These are phyloP conservation scores for Paralagenidium karlingii DNA, from an alignment of 352 stramenopile genomes.

Conservation along the genomic window DNA sequence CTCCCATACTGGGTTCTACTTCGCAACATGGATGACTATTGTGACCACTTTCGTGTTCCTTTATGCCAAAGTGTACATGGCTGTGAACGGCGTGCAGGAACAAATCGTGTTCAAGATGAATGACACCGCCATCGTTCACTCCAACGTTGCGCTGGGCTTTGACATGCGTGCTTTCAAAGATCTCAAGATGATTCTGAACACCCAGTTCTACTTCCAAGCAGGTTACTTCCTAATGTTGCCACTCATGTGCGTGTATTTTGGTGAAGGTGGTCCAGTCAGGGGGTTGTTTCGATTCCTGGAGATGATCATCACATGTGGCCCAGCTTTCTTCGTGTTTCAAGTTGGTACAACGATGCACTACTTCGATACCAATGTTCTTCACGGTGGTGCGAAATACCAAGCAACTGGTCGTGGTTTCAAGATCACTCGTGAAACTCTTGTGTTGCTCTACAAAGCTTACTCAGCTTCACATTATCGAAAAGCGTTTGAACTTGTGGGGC, in stretches of 20 bases:
- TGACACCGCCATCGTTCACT: conserved; percentile 46
- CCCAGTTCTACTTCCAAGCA: conserved; percentile 77
- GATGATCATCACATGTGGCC: conserved; percentile 63
- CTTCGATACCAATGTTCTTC: conserved; percentile 74
- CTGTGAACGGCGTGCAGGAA: conserved; percentile 48
- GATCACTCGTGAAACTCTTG: conserved; percentile 72
- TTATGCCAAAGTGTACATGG: conserved; percentile 76
- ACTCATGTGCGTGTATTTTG: conserved; percentile 68
- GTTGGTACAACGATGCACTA: conserved; percentile 79
- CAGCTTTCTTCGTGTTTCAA: conserved; percentile 72
- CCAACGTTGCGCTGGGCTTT: conserved; percentile 38
- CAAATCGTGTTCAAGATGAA: conserved; percentile 72
- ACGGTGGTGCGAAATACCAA: conserved; percentile 71
- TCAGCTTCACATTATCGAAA: conserved; percentile 63
- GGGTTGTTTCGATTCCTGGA: conserved; percentile 62
- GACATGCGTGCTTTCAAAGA: conserved; percentile 49
- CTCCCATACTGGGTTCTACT: conserved; percentile 80
- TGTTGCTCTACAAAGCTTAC: conserved; percentile 74
- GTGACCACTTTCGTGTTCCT: conserved; percentile 83
- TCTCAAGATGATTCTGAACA: conserved; percentile 58
- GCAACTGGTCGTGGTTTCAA: conserved; percentile 74
- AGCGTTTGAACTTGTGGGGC: conserved; percentile 56
- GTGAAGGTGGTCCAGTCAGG: conserved; percentile 53
- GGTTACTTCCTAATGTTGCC: conserved; percentile 69
- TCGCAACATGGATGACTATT: conserved; percentile 79